Evolutionary conservation across 257 asterid species (phyloP).

Genomic region (Plantago major): DNA sequence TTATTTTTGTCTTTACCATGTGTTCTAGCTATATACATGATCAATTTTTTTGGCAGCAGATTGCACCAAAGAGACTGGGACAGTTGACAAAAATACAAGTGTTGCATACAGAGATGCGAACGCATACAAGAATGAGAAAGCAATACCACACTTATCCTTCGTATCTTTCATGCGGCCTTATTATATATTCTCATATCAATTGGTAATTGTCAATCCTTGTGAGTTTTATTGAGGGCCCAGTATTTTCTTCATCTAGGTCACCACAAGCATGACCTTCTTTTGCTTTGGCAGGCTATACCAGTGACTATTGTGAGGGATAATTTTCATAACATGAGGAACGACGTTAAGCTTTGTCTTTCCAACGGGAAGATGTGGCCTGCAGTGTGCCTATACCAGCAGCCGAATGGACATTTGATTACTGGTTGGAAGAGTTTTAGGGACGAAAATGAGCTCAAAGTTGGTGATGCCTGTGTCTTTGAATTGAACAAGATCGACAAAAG

Average conservation of each 20-base stretch:
- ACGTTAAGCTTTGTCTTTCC: slow-evolving; percentile 2
- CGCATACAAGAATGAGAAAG: slow-evolving; percentile 4
- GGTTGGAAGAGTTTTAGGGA: slow-evolving; percentile 25
- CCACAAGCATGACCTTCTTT: neutral
- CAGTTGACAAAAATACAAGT: neutral
- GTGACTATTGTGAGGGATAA: slow-evolving; percentile 3
- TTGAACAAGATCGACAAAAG: no score
- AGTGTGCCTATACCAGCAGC: neutral
- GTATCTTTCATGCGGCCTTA: slow-evolving; percentile 13
- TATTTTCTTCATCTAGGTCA: neutral
- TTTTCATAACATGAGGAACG: neutral
- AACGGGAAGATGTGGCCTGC: slow-evolving; percentile 17
- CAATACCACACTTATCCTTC: slow-evolving; percentile 9
- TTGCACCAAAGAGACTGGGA: neutral
- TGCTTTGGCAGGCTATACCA: slow-evolving; percentile 16
- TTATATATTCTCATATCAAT: neutral
- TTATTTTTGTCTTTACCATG: no score
- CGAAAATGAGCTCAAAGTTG: slow-evolving; percentile 2
- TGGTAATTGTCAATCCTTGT: slow-evolving; percentile 7
- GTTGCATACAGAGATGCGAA: slow-evolving; percentile 16
- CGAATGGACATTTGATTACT: neutral
- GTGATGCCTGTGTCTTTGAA: no score
- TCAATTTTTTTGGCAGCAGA: no score
- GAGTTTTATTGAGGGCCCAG: neutral
- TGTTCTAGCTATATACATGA: no score